phyloP scores from a whole-genome alignment of 352 stramenopile genomes.

The Pythium diclinum region DNA sequence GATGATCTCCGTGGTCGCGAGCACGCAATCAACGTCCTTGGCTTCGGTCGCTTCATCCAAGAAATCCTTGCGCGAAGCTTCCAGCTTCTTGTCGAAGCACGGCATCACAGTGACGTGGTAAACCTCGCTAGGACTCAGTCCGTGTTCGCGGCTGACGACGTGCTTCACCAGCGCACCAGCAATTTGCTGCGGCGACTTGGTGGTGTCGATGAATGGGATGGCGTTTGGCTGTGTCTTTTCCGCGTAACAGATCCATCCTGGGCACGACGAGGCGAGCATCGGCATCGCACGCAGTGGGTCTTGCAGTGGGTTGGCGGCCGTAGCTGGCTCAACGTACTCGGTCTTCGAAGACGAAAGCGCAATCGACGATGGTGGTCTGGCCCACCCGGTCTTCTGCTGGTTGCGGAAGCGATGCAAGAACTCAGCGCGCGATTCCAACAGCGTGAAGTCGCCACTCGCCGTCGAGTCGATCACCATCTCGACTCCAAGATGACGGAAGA shows the following conservation, averaged over 20 bases:
- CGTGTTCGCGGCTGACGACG: conserved; percentile 63
- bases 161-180: conserved; percentile 81
- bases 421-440: conserved; percentile 91
- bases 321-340: conserved; percentile 64
- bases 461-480: conserved; percentile 92
- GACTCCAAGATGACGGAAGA: conserved; percentile 83
- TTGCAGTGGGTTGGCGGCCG: conserved; percentile 49
- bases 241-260: conserved; percentile 96
- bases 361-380: conserved; percentile 63
- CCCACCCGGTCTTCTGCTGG: conserved; percentile 69
- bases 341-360: conserved; percentile 62
- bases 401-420: conserved; percentile 84
- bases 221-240: conserved; percentile 95
- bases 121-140: conserved; percentile 54
- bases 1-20: conserved; percentile 84
- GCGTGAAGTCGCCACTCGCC: conserved; percentile 87
- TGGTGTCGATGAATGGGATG: conserved; percentile 94
- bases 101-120: conserved; percentile 97
- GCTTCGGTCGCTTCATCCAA: conserved; percentile 53
- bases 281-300: conserved; percentile 76
- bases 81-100: conserved; percentile 99
- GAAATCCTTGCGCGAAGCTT: conserved; percentile 93
- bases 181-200: conserved; percentile 96
- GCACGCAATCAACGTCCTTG: conserved; percentile 94
- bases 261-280: conserved; percentile 95